phyloP scores from a whole-genome alignment of 2,329 filamentous ascomycete species.

The Blastomyces gilchristii region DNA sequence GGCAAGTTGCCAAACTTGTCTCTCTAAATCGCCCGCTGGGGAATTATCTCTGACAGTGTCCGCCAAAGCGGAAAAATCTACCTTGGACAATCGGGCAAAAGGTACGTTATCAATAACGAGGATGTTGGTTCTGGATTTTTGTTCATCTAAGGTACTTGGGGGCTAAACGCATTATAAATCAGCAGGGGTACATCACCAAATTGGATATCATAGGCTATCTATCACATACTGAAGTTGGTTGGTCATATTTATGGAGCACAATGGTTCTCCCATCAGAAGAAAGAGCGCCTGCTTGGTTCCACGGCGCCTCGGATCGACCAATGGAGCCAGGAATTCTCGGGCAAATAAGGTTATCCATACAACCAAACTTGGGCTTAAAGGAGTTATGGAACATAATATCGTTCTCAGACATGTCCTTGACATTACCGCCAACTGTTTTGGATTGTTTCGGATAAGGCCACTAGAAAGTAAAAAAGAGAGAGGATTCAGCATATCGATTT shows the following conservation, averaged over 20 bases:
- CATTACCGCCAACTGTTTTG: slow-evolving; percentile 55
- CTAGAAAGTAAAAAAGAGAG: slow-evolving; percentile 43
- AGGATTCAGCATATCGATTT: slow-evolving; percentile 32
- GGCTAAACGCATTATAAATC: slow-evolving; percentile 15
- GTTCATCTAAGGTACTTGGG: slow-evolving; percentile 26
- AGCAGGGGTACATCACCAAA: not conserved
- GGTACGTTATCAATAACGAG: slow-evolving; percentile 50
- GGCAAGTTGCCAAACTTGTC: slow-evolving; percentile 69
- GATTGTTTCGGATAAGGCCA: slow-evolving; percentile 76
- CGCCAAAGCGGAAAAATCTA: slow-evolving; percentile 27
- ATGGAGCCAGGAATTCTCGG: slow-evolving; percentile 26
- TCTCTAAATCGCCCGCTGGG: slow-evolving; percentile 26
- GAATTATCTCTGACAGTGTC: slow-evolving; percentile 22
- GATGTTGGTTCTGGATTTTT: slow-evolving; percentile 35
- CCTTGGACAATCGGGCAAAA: slow-evolving; percentile 32
- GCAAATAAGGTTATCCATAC: slow-evolving; percentile 62
- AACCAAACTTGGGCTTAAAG: slow-evolving; percentile 70
- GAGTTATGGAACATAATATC: slow-evolving; percentile 62
- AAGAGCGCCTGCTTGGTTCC: slow-evolving; percentile 47
- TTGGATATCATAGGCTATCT: not conserved
- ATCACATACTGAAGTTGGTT: not conserved
- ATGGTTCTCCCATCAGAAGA: slow-evolving; percentile 52
- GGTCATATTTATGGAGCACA: slow-evolving; percentile 7
- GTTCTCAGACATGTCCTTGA: slow-evolving; percentile 49
- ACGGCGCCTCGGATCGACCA: slow-evolving; percentile 29